Conservation (phyloP, 2,329 filamentous ascomycete genomes). For the Ascochyta pisi region DNA sequence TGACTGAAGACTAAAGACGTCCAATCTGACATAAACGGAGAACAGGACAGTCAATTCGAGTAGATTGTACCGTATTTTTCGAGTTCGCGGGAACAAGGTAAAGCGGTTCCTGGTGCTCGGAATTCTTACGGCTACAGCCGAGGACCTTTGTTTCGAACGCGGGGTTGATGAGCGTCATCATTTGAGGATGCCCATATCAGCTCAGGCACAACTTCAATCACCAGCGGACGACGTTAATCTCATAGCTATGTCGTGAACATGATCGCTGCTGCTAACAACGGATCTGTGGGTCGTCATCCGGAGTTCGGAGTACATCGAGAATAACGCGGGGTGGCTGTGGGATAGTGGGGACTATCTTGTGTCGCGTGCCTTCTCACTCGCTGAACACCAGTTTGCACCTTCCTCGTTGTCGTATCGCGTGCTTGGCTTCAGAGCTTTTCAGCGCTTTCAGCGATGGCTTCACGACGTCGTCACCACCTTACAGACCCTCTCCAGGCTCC, state of each 20-base stretch:
- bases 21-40: too few species aligned
- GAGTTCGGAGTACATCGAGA: slow-evolving; percentile 12
- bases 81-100: neutral
- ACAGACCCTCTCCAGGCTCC: slow-evolving; percentile 3
- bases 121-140: neutral
- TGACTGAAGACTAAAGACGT: too few species aligned
- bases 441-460: slow-evolving; percentile 20
- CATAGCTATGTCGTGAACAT: neutral
- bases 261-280: neutral
- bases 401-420: slow-evolving; percentile 32
- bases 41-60: too few species aligned
- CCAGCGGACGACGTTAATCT: neutral
- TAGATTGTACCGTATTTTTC: neutral
- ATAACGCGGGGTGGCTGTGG: slow-evolving; percentile 18
- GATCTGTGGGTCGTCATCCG: neutral
- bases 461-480: slow-evolving; percentile 17
- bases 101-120: neutral
- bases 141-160: neutral
- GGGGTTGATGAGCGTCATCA: slow-evolving; percentile 3
- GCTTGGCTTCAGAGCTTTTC: slow-evolving; percentile 20
- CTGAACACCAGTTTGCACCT: slow-evolving; percentile 26
- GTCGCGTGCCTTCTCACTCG: slow-evolving; percentile 35
- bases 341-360: slow-evolving; percentile 8
- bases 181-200: neutral
- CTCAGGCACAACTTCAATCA: neutral